Base-by-base conservation (phyloP, 768 basidiomycete genomes). In the Cystobasidium tubakii region DNA sequence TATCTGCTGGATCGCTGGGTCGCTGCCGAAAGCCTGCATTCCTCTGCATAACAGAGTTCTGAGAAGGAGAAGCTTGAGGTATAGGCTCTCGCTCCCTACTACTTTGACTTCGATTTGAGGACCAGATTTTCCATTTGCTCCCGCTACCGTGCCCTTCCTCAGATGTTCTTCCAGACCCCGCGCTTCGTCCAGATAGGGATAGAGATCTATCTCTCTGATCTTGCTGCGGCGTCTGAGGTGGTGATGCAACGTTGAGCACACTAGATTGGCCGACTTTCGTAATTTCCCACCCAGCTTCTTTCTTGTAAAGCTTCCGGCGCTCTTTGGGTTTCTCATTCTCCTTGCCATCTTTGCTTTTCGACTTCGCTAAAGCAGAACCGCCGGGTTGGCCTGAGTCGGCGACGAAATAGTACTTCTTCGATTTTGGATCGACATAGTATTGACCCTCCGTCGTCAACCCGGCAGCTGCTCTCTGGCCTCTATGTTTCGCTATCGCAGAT, bases 341-440 rank as follows among this genome's bases (percentile, higher is more conserved):
- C 69, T 71, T 71, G 15, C 69, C 69, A 19, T 55, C 69, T n/a
- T 34, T 33, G 23, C 15, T n/a, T n/a, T 12, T 19, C 4, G 31
- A 39, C 23, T 44, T 44, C 2, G 17, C 13, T 21, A 60, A 34
- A 12, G 57, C 57, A 25, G 57, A 27, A n/a, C 55, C 34, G 29
- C 69, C 54, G 2, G 23, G 9, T 36, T 19, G 33, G 2, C 69
- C 69, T 10, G 69, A 71, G 15, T 23, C 31, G 2, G 69, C 69
- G 2, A 71, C 69, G 27, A 71, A 71, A 27, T 71, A 71, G 36
- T 71, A 55, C 42, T 71, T 71, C 21, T 55, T 55, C 13, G 54
- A 29, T 34, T 71, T 71, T 12, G 69, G 69, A 44, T 71, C 69
- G 33, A 71, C 69, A 36, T 71, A 71, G 34, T 71, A 71, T 29